Evolutionary conservation across 2,329 filamentous ascomycete species (phyloP), one percentile per base, ranked within the genome.

Genomic region (Aspergillus sclerotialis): DNA sequence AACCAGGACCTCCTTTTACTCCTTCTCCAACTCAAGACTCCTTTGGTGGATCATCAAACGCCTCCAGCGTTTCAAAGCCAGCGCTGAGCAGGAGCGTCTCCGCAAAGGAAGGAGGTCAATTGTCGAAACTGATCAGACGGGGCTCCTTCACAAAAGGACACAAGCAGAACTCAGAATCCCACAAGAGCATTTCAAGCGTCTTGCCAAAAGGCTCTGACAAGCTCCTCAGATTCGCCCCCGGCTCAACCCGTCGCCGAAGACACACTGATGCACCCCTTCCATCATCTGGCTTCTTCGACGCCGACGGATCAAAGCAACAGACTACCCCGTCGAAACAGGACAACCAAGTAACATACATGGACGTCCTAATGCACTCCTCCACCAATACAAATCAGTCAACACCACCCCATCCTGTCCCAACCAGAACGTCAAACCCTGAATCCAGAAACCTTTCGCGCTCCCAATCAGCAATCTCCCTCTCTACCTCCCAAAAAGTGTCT

Each of bases 251-350:
- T 27, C 55, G 50, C 36, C 54, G 62, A 40, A 52, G 62, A 34
- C 62, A 65, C 44, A 65, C 62, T 10, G 62, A 64, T 33, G 61
- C 60, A 16, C 59, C 60, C 12, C 48, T 52, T n/a, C 57, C 60
- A 4, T 55, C 55, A 6, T 43, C 50, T 4, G 47, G 44, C 3
- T 46, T 61, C 33, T 35, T 61, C 18, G 46, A 53, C 10, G 42
- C 48, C 11, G 28, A 46, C 14, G 36, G 43, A 14, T 28, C 39
- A 7, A 37, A 33, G 9, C 29, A 43, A 15, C 31, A 39, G 12
- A 25, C 19, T 3, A 24, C 13, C 25, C 14, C 7, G 28, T 36
- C 4, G 25, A 36, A 12, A 25, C 34, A 8, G 28, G 19, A 35
- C 11, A 34, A 55, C 12, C 44, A 43, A 19, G 35, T 58, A 7